Base-by-base conservation (phyloP, 257 asterid species). In the Buddleja alternifolia region DNA sequence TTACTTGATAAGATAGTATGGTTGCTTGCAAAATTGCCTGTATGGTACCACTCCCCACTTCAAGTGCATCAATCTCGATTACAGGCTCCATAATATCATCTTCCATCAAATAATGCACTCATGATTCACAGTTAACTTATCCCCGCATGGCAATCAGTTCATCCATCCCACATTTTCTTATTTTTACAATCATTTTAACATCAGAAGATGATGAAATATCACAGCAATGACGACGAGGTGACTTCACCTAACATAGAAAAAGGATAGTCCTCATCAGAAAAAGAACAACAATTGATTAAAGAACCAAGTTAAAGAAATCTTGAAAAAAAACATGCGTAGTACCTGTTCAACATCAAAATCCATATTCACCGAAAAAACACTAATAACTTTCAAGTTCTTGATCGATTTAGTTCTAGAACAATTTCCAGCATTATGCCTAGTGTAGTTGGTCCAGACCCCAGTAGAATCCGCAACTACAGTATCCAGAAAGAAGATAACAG, bases 181-280 rank as follows among this genome's bases (percentile, higher is more conserved):
- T 79, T 29, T 65, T 82, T 67, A 84, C 16, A 12, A 34, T 71
- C 90, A 85, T 82, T 21, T 59, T 80, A 50, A 73, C 82, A 59
- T 48, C 78, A 47, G 75, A 63, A 44, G 82, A 72, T 7, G 80
- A 75, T 9, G 68, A 75, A 71, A 87, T 81, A 80, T 90, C 91
- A 67, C 95, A 90, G 77, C 96, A 90, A 37, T 83, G 79, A 36
- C 95, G 93, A 20, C 93, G 92, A 17, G 80, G 93, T 39, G 83
- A 70, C 75, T 82, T 81, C 67, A 80, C 57, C 90, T 85, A 78
- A 70, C 61, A 79, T 45, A 21, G 9, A 74, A 69, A 60, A 40
- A 70, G 69, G 61, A 80, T 8, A 52, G 0, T 40, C 20, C 34
- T n/a, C 8, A 52, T 60, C 67, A 62, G 32, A 59, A 41, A 63